These are phyloP conservation scores for Aspergillus leporis DNA, from an alignment of 495 filamentous ascomycete genomes.

Conservation along the genomic window DNA sequence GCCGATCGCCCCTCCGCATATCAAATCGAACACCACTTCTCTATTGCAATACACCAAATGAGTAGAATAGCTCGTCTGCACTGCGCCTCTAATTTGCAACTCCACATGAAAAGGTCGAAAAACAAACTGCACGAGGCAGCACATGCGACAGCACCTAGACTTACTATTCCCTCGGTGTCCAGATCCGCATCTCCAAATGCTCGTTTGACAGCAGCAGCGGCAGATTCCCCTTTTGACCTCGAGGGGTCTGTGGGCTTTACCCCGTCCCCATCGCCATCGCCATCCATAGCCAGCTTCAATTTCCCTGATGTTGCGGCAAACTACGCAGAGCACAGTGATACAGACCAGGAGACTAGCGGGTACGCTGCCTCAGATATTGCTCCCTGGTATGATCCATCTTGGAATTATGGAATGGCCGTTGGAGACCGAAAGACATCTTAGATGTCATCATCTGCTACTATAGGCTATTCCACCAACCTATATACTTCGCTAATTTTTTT, in stretches of 20 bases:
- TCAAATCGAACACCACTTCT: constrained; percentile 31
- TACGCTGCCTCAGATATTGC: constrained; percentile 5
- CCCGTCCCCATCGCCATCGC: constrained; percentile 1
- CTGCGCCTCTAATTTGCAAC: constrained; percentile 23
- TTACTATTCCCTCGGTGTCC: neutral
- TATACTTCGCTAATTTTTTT: neutral
- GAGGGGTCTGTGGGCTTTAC: constrained; percentile 1
- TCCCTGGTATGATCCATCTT: constrained; percentile 19
- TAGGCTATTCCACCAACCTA: neutral
- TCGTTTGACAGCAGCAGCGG: neutral
- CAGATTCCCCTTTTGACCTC: neutral
- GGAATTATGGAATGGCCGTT: constrained; percentile 15
- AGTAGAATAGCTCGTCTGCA: constrained; percentile 19
- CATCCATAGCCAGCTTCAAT: constrained; percentile 6
- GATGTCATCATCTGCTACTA: neutral
- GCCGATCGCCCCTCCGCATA: constrained; percentile 38
- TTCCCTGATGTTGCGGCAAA: neutral
- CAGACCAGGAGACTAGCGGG: constrained; percentile 7
- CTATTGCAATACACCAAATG: constrained; percentile 20
- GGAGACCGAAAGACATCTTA: neutral
- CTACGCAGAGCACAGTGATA: constrained; percentile 4
- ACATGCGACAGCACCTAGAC: neutral
- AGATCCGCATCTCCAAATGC: neutral
- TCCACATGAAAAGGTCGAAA: neutral
- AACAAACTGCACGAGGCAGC: neutral